Evolutionary conservation across 192 early-diverging fungal genomes (phyloP).

Genomic region (Coemansia sp.): DNA sequence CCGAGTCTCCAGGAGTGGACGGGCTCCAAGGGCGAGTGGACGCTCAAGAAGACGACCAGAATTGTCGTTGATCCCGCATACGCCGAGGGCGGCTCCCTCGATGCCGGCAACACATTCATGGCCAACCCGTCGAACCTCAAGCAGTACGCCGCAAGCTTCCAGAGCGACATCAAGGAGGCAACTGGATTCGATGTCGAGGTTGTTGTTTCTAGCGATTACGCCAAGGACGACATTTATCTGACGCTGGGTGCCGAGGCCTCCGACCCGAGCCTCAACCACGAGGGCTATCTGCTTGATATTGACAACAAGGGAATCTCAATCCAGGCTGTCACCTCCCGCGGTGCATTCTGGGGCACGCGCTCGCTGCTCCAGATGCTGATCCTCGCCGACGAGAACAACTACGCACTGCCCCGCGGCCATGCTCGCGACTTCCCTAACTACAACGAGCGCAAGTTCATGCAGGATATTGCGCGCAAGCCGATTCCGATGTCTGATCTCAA

Average conservation of each 20-base stretch:
- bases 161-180: constrained; percentile 37
- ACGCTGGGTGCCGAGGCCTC: constrained; percentile 41
- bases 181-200: constrained; percentile 37
- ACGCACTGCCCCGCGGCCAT: constrained; percentile 40
- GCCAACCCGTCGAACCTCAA: constrained; percentile 37
- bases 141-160: constrained; percentile 38
- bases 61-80: constrained; percentile 44
- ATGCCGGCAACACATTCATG: constrained; percentile 37
- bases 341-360: constrained; percentile 52
- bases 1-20: constrained; percentile 46
- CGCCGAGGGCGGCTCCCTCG: constrained; percentile 30
- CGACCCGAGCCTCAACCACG: constrained; percentile 31
- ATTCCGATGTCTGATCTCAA: constrained; percentile 48
- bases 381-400: constrained; percentile 39
- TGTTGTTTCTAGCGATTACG: constrained; percentile 21
- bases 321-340: constrained; percentile 43
- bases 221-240: constrained; percentile 39
- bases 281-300: constrained; percentile 46
- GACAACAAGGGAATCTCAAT: constrained; percentile 36
- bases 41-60: constrained; percentile 28
- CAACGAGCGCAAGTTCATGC: constrained; percentile 47
- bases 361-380: constrained; percentile 54
- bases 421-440: constrained; percentile 54
- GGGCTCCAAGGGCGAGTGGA: constrained; percentile 38
- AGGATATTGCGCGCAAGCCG: constrained; percentile 54